Evolutionary conservation across 1,284 basidiomycete genomes (phyloP), one percentile per base, ranked within the genome.

Genomic region (Chiua sp.): DNA sequence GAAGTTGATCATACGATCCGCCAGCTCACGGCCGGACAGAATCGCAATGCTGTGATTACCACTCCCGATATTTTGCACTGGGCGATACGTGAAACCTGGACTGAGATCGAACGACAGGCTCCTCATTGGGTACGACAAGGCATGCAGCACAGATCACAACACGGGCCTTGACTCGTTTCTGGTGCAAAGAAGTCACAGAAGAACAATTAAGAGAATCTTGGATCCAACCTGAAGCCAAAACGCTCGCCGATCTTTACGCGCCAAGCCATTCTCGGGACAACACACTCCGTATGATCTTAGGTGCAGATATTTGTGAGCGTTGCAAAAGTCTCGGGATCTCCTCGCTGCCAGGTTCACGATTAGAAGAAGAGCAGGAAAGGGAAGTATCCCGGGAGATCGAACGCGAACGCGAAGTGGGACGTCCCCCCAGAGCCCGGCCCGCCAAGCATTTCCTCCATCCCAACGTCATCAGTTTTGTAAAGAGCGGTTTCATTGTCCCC

Each of bases 281-380:
- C 30, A n/a, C 28, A 7, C 7, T 15, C 26, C 18, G 33, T 33
- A 11, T 55, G 33, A 22, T 42, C 63, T 23, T 60, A 10, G 53
- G 70, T 30, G 68, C 68, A 20, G 70, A 70, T 2, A 63, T 81
- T 10, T 54, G 57, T 10, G 61, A 66, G n/a, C 68, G 70, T 50
- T 71, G 74, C 11, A 32, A 61, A 22, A 33, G 51, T 39, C 68
- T 80, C 15, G 74, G 75, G 0, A 48, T 72, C 3, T 52, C 26
- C 2, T 50, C 61, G 6, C 49, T 70, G 12, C 20, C 51, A 1
- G 62, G 71, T 39, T 52, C 59, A 13, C 51, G 62, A 22, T 60
- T 79, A 48, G 76, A 75, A 12, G 80, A 82, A 61, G 81, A 82
- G 53, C 80, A 82, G 59, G 81, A 82, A 60, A 69, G 79, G 28